Base-by-base conservation (phyloP, 805 yeast genomes). In the Cephaloascus albidus region DNA sequence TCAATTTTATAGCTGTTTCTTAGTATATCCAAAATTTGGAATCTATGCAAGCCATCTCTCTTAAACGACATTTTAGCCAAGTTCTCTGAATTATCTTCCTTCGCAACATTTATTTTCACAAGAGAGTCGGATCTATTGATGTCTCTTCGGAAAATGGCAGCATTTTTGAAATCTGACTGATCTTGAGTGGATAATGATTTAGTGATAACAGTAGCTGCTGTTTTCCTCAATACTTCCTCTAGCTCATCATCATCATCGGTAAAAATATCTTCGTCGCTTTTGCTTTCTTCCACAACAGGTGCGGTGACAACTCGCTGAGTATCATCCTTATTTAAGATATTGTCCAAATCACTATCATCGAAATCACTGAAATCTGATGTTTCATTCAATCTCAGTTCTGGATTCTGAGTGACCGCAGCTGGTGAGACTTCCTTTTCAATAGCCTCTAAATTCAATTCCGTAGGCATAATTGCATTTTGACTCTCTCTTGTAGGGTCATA, bases 41-140 rank as follows among this genome's bases (percentile, higher is more conserved):
- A 76, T 37, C 84, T 50, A 34, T 59, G 58, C n/a, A 81, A 65
- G 32, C 68, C 72, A 0, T 62, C 54, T 35, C 76, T 62, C 3
- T 54, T 45, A n/a, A 66, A 68, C 4, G 81, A 70, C 17, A 72
- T 44, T 34, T 62, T 58, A 0, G 80, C 70, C 14, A 43, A 32
- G 26, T 44, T 40, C 14, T 20, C 18, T 4, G 40, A 27, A 43
- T 51, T 6, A 8, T 17, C 34, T 8, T 32, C 34, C n/a, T 17
- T 17, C 34, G 18, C 34, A 8, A 8, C 10, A 17, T 32, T 14
- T 14, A 10, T 53, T 40, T 3, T 34, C 26, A 16, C 39, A 38
- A 12, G 41, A 19, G 18, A 30, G 15, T 38, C 34, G 10, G 37
- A 18, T 38, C 36, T 17, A 26, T 16, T 37, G 32, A 38, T 27